Conservation (phyloP, 2,329 filamentous ascomycete genomes). For the Beauveria pseudobassiana region DNA sequence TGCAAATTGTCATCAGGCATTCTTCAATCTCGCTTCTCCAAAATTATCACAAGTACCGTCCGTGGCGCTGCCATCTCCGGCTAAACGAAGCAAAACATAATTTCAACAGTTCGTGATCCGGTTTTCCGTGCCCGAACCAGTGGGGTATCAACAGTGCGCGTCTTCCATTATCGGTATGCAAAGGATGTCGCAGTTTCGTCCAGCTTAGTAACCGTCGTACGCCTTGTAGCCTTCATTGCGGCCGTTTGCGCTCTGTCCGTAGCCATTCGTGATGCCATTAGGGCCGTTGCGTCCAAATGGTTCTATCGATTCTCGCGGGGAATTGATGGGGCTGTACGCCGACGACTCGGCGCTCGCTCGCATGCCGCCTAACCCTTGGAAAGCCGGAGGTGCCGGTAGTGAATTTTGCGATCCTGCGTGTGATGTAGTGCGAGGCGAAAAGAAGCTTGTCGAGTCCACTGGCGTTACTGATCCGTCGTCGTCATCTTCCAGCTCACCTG, state of each 20-base stretch:
- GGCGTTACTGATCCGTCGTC: constrained; percentile 61
- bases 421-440: constrained; percentile 47
- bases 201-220: constrained; percentile 32
- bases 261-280: constrained; percentile 29
- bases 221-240: constrained; percentile 29
- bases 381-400: constrained; percentile 45
- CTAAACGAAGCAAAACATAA: constrained; percentile 6
- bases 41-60: background rate
- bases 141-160: constrained; percentile 10
- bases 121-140: background rate
- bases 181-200: background rate
- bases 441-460: constrained; percentile 61
- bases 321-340: constrained; percentile 66
- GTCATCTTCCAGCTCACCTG: constrained; percentile 69
- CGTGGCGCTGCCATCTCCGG: constrained; percentile 2
- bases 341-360: constrained; percentile 62
- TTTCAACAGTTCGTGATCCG: constrained; percentile 6
- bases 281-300: constrained; percentile 29
- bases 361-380: constrained; percentile 48
- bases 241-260: constrained; percentile 29
- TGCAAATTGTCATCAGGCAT: constrained; percentile 8
- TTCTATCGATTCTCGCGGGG: constrained; percentile 52
- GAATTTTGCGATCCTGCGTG: constrained; percentile 29
- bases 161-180: background rate
- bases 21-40: constrained; percentile 5